Evolutionary conservation across 2,329 filamentous ascomycete genomes (phyloP), one percentile per base, ranked within the genome.

Genomic region (Microdochium nivale): DNA sequence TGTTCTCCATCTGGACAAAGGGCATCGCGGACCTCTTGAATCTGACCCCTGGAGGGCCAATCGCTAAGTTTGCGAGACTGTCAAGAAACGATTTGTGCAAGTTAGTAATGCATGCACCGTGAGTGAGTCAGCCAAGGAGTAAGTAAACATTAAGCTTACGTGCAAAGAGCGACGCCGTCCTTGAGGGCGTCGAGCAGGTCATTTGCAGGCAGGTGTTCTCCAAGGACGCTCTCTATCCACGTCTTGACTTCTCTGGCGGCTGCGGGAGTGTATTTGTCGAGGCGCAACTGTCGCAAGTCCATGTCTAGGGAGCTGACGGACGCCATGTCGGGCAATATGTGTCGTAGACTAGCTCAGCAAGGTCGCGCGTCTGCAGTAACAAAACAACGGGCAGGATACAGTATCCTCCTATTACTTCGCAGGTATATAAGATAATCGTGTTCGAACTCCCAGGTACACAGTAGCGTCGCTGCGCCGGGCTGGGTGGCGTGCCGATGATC

Each of bases 1-100:
- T 96, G 67, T 99, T 99, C 69, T 99, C 94, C 91, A 97, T 97
- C 70, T 99, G 94, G 40, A 97, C 92, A 66, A 99, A 99, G 0
- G 94, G 94, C 92, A 97, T 97, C 40, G 83, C 73, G 1, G 91
- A 96, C 65, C 86, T 78, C 72, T 97, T 97, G 79, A 87, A 97
- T 67, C 86, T 90, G 70, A 96, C 81, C 30, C 86, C 86, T 0
- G 88, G 88, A 16, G 85, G 81, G 25, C 88, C 87, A 35, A 87
- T 70, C 30, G 81, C 87, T 52, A 92, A 77, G 65, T 96, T 97
- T 62, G 89, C 81, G 50, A 97, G 83, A 64, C 90, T 94, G 58
- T 32, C 16, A 2, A 48, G 25, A 3, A 40, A 24, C 8, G 23
- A 51, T 48, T 23, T 44, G n/a, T n/a, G n/a, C 21, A 44, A 33